Conservation (phyloP, 1,284 basidiomycete genomes). For the Peniophora sp. region DNA sequence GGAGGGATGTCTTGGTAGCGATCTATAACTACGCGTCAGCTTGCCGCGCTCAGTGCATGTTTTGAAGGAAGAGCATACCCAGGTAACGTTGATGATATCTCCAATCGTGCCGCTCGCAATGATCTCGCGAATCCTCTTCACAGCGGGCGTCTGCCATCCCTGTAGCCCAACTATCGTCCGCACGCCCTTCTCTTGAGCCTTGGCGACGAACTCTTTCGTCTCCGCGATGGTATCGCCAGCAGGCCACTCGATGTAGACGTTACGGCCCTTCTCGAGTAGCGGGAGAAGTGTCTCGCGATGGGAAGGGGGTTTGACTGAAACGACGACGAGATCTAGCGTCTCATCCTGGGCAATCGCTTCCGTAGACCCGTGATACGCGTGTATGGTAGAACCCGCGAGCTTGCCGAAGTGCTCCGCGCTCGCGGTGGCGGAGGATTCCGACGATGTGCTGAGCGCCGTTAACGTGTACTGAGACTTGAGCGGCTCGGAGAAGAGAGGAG, state of each 20-base stretch:
- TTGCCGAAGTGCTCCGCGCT: not conserved
- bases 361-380: conserved; percentile 21
- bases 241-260: conserved; percentile 33
- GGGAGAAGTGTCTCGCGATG: conserved; percentile 22
- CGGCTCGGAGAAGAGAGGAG: not conserved
- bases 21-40: not conserved
- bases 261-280: conserved; percentile 27
- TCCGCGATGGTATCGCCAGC: conserved; percentile 21
- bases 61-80: conserved; percentile 3
- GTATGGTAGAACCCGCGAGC: conserved; percentile 12
- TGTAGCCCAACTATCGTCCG: conserved; percentile 26
- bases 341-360: conserved; percentile 22
- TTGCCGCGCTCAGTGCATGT: too few relatives aligned
- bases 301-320: conserved; percentile 22
- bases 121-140: conserved; percentile 22
- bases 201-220: conserved; percentile 22
- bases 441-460: not conserved
- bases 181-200: conserved; percentile 22
- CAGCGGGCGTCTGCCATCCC: conserved; percentile 17
- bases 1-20: not conserved
- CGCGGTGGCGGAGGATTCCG: not conserved
- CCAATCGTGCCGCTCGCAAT: conserved; percentile 6
- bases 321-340: conserved; percentile 27
- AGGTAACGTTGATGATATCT: conserved; percentile 8
- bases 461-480: not conserved